Conservation (phyloP, 108 stramenopile genomes). For the Nannochloropsis gaditana region DNA sequence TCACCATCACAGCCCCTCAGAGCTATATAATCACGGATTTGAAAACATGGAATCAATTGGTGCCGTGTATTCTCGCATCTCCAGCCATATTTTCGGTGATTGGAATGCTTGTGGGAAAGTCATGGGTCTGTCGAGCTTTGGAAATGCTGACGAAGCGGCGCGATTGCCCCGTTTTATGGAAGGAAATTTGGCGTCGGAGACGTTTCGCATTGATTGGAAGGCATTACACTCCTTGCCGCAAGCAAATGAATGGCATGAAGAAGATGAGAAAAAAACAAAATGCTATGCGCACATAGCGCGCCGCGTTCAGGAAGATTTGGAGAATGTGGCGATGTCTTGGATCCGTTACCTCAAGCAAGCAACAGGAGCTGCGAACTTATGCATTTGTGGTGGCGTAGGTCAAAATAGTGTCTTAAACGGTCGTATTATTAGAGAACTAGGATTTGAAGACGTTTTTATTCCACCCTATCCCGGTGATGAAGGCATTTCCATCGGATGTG, state of each 20-base stretch:
- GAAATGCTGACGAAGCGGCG: neutral
- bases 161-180: conserved; percentile 23
- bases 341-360: conserved; percentile 67
- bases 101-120: conserved; percentile 93
- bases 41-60: conserved; percentile 90
- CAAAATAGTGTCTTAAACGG: conserved; percentile 88
- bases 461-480: conserved; percentile 90
- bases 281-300: conserved; percentile 42
- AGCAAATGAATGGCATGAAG: conserved; percentile 32
- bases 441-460: conserved; percentile 72
- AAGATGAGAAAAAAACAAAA: conserved; percentile 24
- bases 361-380: conserved; percentile 67
- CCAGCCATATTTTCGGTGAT: conserved; percentile 86
- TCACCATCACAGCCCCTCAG: conserved; percentile 53
- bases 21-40: conserved; percentile 76
- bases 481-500: conserved; percentile 85
- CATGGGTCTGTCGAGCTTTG: conserved; percentile 75
- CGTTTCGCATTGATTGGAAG: conserved; percentile 38
- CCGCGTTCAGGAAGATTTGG: conserved; percentile 66
- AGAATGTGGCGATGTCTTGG: conserved; percentile 72
- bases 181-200: conserved; percentile 27
- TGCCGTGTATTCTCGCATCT: conserved; percentile 83
- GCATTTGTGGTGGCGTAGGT: conserved; percentile 84
- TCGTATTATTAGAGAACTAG: conserved; percentile 58
- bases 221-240: conserved; percentile 26